Evolutionary conservation across 768 basidiomycete genomes (phyloP).

Genomic region (Botryobasidium botryosum): DNA sequence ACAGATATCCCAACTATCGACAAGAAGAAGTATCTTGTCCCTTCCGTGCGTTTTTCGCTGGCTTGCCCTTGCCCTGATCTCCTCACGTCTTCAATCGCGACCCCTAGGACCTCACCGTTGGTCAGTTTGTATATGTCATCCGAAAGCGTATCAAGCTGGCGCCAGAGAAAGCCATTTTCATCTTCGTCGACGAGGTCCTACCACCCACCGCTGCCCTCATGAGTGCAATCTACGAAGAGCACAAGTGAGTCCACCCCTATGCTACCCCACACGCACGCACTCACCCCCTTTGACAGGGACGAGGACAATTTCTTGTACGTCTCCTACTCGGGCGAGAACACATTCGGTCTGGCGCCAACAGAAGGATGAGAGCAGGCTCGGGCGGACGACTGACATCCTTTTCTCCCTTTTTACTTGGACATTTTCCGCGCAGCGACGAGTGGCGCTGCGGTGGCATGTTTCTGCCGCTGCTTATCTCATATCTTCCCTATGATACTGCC

Average conservation of each 20-base stretch:
- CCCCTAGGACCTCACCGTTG: conserved; percentile 78
- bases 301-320: conserved; percentile 99
- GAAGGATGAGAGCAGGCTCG: no score
- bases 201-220: conserved; percentile 96
- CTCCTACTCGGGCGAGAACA: conserved; percentile 97
- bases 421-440: no score
- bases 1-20: conserved; percentile 99
- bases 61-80: background rate
- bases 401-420: no score
- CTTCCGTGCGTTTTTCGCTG: conserved; percentile 46
- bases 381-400: no score
- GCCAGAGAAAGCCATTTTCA: conserved; percentile 99
- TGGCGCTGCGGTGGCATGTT: no score
- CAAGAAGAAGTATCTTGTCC: conserved; percentile 99
- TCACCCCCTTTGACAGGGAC: conserved; percentile 38
- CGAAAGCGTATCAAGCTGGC: conserved; percentile 99
- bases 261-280: conserved; percentile 2
- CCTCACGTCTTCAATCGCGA: background rate
- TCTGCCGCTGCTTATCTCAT: no score
- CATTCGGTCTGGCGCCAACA: no score
- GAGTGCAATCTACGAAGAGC: conserved; percentile 98
- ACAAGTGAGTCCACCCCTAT: conserved; percentile 54
- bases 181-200: conserved; percentile 97
- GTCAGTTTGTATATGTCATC: conserved; percentile 99
- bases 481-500: no score